Evolutionary conservation across 345 rosid species (phyloP).

Genomic region (Anacardium occidentale): DNA sequence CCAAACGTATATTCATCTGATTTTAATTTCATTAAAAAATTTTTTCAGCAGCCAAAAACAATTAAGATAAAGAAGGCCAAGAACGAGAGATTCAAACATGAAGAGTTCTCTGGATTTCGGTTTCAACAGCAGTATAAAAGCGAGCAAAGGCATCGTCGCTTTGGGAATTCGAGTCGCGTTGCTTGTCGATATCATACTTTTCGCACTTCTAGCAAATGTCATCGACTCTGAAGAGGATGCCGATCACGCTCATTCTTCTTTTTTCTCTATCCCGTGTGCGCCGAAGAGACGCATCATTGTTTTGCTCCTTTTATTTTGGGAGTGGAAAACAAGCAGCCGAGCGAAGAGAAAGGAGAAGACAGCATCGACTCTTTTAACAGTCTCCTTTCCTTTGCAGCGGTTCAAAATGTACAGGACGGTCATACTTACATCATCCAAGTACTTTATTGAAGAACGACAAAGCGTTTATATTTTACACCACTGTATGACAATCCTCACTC

Average conservation of each 20-base stretch:
- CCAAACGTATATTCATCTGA: neutral
- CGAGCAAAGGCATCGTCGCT: constrained; percentile 74
- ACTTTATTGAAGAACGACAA: neutral
- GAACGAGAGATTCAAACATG: constrained; percentile 27
- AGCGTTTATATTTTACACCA: neutral
- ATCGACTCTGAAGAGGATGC: constrained; percentile 68
- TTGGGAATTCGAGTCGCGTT: constrained; percentile 48
- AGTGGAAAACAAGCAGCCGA: constrained; percentile 27
- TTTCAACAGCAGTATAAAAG: constrained; percentile 47
- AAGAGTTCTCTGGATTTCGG: constrained; percentile 51
- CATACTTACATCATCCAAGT: neutral
- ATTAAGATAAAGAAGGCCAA: neutral
- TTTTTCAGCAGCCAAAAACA: neutral
- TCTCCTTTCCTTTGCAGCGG: neutral
- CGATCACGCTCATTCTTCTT: constrained; percentile 56
- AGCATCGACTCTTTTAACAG: neutral
- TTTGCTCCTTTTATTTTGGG: constrained; percentile 11
- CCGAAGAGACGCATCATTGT: constrained; percentile 4
- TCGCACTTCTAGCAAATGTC: constrained; percentile 80
- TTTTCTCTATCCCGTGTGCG: neutral
- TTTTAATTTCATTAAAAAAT: neutral
- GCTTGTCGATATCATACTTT: constrained; percentile 70
- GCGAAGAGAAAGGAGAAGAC: constrained; percentile 13
- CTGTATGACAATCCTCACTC: too few species aligned
- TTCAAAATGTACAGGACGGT: neutral